phyloP scores from a whole-genome alignment of 2,329 filamentous ascomycete genomes.

The Paecilomyces niveus region DNA sequence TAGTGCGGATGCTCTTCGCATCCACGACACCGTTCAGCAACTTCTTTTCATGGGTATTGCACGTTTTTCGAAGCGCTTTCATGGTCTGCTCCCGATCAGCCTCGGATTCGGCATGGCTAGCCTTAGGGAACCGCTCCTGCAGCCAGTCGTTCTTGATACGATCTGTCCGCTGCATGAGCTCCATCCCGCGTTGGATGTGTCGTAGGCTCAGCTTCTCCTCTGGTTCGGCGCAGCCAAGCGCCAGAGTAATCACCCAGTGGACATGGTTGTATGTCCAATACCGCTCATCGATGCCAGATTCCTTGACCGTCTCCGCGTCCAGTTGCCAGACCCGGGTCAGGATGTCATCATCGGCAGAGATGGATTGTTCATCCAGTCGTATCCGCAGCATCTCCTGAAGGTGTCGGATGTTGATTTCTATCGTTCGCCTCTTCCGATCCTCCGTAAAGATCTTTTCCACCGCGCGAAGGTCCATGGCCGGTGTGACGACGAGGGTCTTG shows the following conservation, averaged over 20 bases:
- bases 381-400: conserved; percentile 54
- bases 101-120: conserved; percentile 22
- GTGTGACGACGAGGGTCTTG: conserved; percentile 49
- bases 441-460: conserved; percentile 38
- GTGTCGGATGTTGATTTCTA: conserved; percentile 58
- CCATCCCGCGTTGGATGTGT: conserved; percentile 28
- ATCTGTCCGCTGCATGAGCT: conserved; percentile 35
- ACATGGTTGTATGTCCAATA: conserved; percentile 56
- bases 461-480: conserved; percentile 33
- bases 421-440: conserved; percentile 42
- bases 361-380: conserved; percentile 26
- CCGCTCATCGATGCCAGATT: conserved; percentile 41
- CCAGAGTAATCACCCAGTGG: conserved; percentile 52
- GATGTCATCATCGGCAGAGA: conserved; percentile 25
- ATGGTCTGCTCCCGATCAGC: conserved; percentile 36
- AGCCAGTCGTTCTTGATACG: conserved; percentile 31
- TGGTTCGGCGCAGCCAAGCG: conserved; percentile 42
- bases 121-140: conserved; percentile 24
- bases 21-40: conserved; percentile 77
- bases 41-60: conserved; percentile 73
- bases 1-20: conserved; percentile 72
- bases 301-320: conserved; percentile 18
- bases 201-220: conserved; percentile 34
- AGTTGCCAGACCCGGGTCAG: conserved; percentile 25
- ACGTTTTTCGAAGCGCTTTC: conserved; percentile 48